Evolutionary conservation across 257 asterid species (phyloP), one percentile per base, ranked within the genome.

Genomic region (Solanum arcanum): DNA sequence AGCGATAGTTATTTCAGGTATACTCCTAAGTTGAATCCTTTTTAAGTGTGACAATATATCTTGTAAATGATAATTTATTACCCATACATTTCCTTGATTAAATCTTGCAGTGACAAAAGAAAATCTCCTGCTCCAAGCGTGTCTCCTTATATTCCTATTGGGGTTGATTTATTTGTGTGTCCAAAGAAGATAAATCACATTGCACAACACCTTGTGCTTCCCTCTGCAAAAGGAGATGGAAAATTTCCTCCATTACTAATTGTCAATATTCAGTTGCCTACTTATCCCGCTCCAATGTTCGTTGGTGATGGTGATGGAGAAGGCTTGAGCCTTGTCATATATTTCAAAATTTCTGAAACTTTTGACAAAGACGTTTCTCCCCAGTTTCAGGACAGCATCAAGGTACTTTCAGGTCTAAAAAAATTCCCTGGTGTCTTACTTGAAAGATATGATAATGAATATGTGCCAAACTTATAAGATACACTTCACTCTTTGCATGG

Each of bases 1-100:
- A 97, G 98, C n/a, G 98, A 94, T 3, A 95, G 89, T 93, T 97
- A 87, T 94, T 97, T 97, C 49, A 96, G 92, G 99, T 97, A 97
- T 62, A 94, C 47, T 80, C 27, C 72, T 75, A 10, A 68, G 83
- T 47, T 56, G 84, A 41, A 68, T 66, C 49, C 47, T 10, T 85
- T 33, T 68, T 59, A 78, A 41, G 10, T 39, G 56, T 75, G 59
- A 7, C 12, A 9, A 14, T 68, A 16, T 46, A 80, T 4, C 42
- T 78, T 80, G 66, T 27, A 80, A 66, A 39, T 16, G 42, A 35
- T 86, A 42, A 72, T 27, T 86, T 76, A 39, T 42, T 80, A 47
- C 52, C 5, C 27, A 47, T 77, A 89, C 39, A 85, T 60, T 35
- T 80, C 62, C 80, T 88, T 72, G 35, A 78, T 62, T 31, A 31